phyloP scores from a whole-genome alignment of 2,329 filamentous ascomycete genomes.

The Cercospora sp. region DNA sequence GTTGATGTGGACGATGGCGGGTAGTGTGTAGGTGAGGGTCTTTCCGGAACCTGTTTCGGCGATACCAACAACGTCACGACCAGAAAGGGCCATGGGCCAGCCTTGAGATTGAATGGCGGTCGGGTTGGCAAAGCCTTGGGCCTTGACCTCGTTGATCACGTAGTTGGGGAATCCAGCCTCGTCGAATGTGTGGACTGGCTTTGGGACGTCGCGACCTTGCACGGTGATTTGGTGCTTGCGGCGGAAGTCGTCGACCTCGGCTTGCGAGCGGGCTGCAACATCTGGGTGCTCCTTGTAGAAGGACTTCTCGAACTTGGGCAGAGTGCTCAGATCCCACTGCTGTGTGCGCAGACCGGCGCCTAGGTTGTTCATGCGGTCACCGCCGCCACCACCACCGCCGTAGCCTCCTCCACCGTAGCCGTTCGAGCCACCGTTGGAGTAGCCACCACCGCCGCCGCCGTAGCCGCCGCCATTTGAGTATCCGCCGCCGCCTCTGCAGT shows the following conservation, averaged over 20 bases:
- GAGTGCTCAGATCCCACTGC: slow-evolving; percentile 73
- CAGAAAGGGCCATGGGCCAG: slow-evolving; percentile 98
- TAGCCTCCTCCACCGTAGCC: slow-evolving; percentile 39
- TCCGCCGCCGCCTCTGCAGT: slow-evolving; percentile 31
- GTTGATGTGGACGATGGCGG: slow-evolving; percentile 99
- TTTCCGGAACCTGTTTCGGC: slow-evolving; percentile 99
- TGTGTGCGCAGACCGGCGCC: slow-evolving; percentile 85
- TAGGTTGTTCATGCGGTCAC: slow-evolving; percentile 92
- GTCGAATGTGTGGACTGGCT: slow-evolving; percentile 94
- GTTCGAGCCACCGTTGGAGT: slow-evolving; percentile 38
- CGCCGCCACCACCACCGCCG: slow-evolving; percentile 61
- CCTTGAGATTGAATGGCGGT: slow-evolving; percentile 98
- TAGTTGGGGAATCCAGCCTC: slow-evolving; percentile 96
- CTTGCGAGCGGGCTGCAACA: slow-evolving; percentile 70
- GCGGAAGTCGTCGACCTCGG: slow-evolving; percentile 87
- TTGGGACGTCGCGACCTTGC: slow-evolving; percentile 76
- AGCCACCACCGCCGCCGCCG: slow-evolving; percentile 37
- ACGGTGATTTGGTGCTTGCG: slow-evolving; percentile 81
- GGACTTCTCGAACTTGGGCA: slow-evolving; percentile 98
- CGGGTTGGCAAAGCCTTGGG: slow-evolving; percentile 88
- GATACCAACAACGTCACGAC: slow-evolving; percentile 97
- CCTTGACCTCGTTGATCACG: slow-evolving; percentile 98
- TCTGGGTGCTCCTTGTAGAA: slow-evolving; percentile 96
- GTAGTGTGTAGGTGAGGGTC: slow-evolving; percentile 96
- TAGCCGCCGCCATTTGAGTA: slow-evolving; percentile 33